These are phyloP conservation scores for Solanum hybrid DNA, from an alignment of 305 asterid genomes.

Conservation along the genomic window DNA sequence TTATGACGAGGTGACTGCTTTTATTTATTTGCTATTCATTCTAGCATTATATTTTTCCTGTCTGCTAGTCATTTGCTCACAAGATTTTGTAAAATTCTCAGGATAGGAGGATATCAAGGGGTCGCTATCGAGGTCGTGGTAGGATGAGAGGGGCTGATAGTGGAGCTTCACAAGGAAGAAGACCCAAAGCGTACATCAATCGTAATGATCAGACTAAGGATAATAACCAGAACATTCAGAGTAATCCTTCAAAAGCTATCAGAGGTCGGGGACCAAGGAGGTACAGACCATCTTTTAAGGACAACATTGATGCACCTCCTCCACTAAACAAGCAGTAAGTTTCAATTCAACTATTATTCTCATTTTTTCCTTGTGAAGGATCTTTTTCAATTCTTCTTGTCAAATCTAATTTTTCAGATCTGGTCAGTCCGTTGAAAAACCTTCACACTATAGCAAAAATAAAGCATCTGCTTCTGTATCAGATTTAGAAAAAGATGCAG, in stretches of 20 bases:
- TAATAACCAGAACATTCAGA: constrained; percentile 20
- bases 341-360: background rate
- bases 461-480: constrained; percentile 41
- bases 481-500: constrained; percentile 35
- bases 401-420: constrained; percentile 30
- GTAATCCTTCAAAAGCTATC: constrained; percentile 45
- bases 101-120: constrained; percentile 74
- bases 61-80: background rate
- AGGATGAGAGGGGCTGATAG: constrained; percentile 50
- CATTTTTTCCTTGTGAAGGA: background rate
- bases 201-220: constrained; percentile 32
- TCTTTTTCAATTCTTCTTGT: background rate
- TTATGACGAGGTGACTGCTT: constrained; percentile 51
- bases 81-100: constrained; percentile 8
- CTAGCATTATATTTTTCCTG: background rate
- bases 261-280: constrained; percentile 90
- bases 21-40: background rate
- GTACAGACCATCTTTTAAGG: constrained; percentile 63
- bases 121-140: constrained; percentile 63
- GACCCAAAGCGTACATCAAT: constrained; percentile 34
- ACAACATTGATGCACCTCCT: constrained; percentile 37
- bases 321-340: constrained; percentile 61
- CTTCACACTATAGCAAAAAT: constrained; percentile 32
- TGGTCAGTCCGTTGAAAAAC: constrained; percentile 50
- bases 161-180: constrained; percentile 47